Percentiles rank a stretch among this genome's conserved stretches.
Evolutionary conservation across 495 filamentous ascomycete genomes (phyloP).

Genomic region (Penicillium ochrochloron): DNA sequence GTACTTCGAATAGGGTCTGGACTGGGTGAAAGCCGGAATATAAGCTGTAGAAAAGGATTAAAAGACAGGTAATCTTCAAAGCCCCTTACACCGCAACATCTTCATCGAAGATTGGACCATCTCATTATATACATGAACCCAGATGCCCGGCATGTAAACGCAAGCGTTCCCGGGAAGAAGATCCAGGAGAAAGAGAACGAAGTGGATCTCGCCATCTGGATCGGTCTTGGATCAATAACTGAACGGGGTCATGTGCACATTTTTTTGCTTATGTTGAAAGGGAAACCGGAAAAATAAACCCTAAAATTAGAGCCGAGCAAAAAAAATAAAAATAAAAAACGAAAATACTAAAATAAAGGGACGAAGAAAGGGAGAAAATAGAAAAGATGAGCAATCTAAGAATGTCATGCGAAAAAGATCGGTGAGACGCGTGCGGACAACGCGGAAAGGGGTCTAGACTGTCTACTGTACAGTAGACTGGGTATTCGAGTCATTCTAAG

Average conservation of each 20-base stretch:
- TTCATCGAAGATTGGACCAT: neutral
- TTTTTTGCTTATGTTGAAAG: constrained; percentile 2
- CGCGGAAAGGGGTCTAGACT: constrained; percentile 4
- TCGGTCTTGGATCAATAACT: neutral
- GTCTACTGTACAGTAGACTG: too few species aligned
- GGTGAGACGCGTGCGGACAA: neutral
- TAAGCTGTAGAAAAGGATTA: neutral
- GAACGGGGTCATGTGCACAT: constrained; percentile 10
- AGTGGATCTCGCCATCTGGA: neutral
- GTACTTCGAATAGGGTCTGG: neutral
- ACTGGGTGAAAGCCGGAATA: neutral
- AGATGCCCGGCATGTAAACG: neutral
- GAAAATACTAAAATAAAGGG: too few species aligned
- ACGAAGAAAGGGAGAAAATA: neutral
- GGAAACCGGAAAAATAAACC: neutral
- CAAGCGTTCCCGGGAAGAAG: neutral
- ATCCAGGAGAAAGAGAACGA: neutral
- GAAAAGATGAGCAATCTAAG: neutral
- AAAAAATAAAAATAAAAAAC: neutral
- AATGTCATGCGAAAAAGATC: constrained; percentile 1
- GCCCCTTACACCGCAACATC: constrained; percentile 6
- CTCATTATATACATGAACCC: neutral
- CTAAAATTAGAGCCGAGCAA: neutral
- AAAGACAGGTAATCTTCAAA: neutral
- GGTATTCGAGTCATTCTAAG: neutral